These are phyloP conservation scores for Irpex rosettiformis DNA, from an alignment of 1,284 basidiomycete species.

Conservation along the genomic window DNA sequence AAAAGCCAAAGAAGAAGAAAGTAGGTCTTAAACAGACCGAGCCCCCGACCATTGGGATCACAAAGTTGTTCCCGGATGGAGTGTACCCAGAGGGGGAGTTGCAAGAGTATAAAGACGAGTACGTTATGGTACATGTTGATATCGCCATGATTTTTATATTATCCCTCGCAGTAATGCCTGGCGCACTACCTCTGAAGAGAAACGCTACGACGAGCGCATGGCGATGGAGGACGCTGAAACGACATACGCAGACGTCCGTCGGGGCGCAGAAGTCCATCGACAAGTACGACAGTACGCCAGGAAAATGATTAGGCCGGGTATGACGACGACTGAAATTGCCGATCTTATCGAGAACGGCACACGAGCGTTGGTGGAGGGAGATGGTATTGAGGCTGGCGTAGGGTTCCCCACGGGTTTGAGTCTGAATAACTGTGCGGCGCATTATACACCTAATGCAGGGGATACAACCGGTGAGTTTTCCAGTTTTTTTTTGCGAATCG, in stretches of 20 bases:
- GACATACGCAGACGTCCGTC: conserved; percentile 88
- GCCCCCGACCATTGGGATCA: conserved; percentile 89
- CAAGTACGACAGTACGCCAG: conserved; percentile 86
- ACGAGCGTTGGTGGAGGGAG: conserved; percentile 87
- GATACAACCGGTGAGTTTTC: conserved; percentile 75
- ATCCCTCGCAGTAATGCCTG: conserved; percentile 85
- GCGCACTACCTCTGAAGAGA: conserved; percentile 90
- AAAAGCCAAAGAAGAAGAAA: conserved; percentile 87
- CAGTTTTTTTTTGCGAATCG: too few species aligned
- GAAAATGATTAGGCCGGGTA: conserved; percentile 86
- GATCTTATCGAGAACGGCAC: conserved; percentile 92
- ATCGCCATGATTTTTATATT: conserved; percentile 3
- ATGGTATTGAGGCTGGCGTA: conserved; percentile 82
- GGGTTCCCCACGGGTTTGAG: conserved; percentile 98
- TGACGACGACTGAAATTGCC: conserved; percentile 94
- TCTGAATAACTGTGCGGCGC: conserved; percentile 93
- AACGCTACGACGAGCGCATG: conserved; percentile 77
- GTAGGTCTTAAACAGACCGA: conserved; percentile 67
- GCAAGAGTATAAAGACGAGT: conserved; percentile 91
- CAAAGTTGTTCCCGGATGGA: conserved; percentile 86
- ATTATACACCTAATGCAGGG: conserved; percentile 96
- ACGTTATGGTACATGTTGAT: conserved; percentile 25
- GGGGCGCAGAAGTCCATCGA: conserved; percentile 94
- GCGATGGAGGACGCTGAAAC: conserved; percentile 75
- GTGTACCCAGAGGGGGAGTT: conserved; percentile 91